Evolutionary conservation across 306 rosid genomes (phyloP), one percentile per base, ranked within the genome.

Genomic region (Pyrus betulifolia): DNA sequence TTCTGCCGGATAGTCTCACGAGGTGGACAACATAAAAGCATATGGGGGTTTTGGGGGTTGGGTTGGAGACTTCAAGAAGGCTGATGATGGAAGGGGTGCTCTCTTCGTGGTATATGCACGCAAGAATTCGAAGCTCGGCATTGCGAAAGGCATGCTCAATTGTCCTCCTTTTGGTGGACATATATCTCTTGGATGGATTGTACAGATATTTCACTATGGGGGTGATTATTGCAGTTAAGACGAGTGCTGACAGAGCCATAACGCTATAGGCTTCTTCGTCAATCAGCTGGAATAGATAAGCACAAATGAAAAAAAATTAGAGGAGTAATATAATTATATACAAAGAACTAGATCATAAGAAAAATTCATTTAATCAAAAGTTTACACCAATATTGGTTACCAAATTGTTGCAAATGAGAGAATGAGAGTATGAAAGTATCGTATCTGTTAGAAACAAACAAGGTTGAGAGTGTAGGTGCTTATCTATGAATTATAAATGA

Each of bases 141-240:
- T 66, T 25, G 2, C 82, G 61, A 5, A 67, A 1, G 10, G 87
- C 46, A 52, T 85, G 86, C 61, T 87, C 90, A 8, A 91, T 70
- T n/a, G 80, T 89, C 22, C 90, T 81, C 18, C 80, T 76, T 4
- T 33, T 80, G 27, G 23, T 8, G 25, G 85, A 59, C 40, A 22
- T 64, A 82, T 91, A 85, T 22, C 73, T 81, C 74, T 82, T 82
- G 2, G 93, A 85, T 38, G 95, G 97, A 13, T 85, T 84, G 74
- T 89, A 86, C 38, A 89, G 57, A 18, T 52, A 23, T 70, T 86
- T 89, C 44, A 84, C 84, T 8, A 81, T 1, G 1, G 93, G 95
- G 0, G 76, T 70, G 42, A 81, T 46, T 4, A 44, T 66, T 76
- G 80, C 88, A 7, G 93, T 89, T 8, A 79, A 2, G 72, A 87